phyloP scores from a whole-genome alignment of 352 stramenopile genomes.

The Elongisporangium prolatum region DNA sequence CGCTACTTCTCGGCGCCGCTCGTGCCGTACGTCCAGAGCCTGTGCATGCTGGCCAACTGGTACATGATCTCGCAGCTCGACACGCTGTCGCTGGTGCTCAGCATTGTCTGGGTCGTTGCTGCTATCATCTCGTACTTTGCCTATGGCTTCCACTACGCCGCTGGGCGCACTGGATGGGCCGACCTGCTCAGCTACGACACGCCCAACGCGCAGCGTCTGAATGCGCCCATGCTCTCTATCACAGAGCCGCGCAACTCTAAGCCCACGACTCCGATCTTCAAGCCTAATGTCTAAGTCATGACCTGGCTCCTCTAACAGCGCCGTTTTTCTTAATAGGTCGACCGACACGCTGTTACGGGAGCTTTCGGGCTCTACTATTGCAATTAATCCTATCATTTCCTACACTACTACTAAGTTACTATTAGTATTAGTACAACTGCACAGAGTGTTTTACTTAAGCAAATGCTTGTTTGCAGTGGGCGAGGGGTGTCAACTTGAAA shows the following conservation, averaged over 20 bases:
- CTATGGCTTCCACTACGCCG: constrained; percentile 44
- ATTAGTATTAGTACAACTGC: too few species aligned
- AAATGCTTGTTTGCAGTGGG: too few species aligned
- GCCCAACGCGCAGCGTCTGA: constrained; percentile 21
- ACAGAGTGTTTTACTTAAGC: too few species aligned
- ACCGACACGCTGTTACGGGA: neutral
- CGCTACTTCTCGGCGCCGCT: constrained; percentile 40
- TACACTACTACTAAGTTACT: too few species aligned
- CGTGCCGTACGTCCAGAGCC: constrained; percentile 47
- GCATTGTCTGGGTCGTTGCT: constrained; percentile 37
- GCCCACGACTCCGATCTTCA: neutral
- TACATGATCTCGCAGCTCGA: constrained; percentile 59
- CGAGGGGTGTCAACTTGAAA: too few species aligned
- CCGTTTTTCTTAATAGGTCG: too few species aligned
- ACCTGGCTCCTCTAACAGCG: neutral
- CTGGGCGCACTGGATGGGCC: constrained; percentile 36
- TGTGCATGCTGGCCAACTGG: constrained; percentile 59
- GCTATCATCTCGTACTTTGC: constrained; percentile 55
- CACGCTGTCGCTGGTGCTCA: constrained; percentile 26
- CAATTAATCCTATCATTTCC: neutral
- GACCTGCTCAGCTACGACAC: constrained; percentile 28
- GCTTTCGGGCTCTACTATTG: neutral
- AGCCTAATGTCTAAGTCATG: neutral
- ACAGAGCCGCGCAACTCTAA: neutral
- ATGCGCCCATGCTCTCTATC: constrained; percentile 26